Conservation (phyloP, 2,329 filamentous ascomycete species). For the Ophiostoma perfectum region DNA sequence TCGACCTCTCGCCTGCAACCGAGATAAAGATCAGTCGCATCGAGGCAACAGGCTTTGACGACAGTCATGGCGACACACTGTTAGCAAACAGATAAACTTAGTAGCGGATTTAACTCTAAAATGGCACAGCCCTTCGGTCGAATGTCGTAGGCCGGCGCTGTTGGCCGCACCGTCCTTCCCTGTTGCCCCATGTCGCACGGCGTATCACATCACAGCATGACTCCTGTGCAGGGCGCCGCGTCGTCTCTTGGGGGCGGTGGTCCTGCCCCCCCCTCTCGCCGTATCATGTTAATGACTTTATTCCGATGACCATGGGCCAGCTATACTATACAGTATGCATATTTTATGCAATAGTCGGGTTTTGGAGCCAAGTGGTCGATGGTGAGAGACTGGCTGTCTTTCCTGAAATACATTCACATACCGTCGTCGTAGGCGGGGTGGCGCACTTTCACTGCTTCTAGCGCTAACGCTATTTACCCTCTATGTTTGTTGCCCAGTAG, state of each 20-base stretch:
- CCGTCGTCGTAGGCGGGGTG: too few relatives aligned
- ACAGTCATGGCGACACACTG: too few relatives aligned
- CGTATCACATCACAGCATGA: constrained; percentile 7
- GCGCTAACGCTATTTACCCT: not conserved
- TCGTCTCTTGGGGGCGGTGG: not conserved
- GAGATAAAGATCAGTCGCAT: too few relatives aligned
- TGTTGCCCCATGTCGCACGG: not conserved
- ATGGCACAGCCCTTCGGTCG: not conserved
- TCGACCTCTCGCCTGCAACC: too few relatives aligned
- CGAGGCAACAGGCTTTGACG: too few relatives aligned
- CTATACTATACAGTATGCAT: too few relatives aligned
- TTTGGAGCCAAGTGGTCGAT: too few relatives aligned
- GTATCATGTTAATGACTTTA: not conserved
- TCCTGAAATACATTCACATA: too few relatives aligned
- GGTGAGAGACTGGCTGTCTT: too few relatives aligned
- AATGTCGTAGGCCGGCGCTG: not conserved
- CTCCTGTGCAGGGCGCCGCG: constrained; percentile 7
- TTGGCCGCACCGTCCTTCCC: not conserved
- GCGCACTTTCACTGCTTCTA: not conserved
- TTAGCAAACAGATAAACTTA: too few relatives aligned
- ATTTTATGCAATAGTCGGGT: too few relatives aligned
- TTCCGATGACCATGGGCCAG: too few relatives aligned
- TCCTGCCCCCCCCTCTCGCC: constrained; percentile 3
- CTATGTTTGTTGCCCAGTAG: not conserved
- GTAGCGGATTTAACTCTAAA: not conserved